Conservation (phyloP, 2,329 filamentous ascomycete species). For the Aspergillus pseudonomiae region DNA sequence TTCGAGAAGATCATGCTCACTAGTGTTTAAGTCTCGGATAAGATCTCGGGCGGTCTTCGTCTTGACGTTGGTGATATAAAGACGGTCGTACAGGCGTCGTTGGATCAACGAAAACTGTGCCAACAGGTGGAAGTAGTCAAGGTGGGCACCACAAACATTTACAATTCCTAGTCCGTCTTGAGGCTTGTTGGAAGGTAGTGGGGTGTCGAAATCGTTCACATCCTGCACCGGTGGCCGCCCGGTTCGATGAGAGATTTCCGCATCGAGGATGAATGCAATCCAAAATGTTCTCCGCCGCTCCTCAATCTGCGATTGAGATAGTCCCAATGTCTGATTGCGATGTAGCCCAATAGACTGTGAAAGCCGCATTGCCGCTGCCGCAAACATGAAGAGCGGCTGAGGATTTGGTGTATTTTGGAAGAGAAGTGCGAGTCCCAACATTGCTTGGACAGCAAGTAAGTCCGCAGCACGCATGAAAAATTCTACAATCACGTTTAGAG, state of each 20-base stretch:
- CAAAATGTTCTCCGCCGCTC: slow-evolving; percentile 23
- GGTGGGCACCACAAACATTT: slow-evolving; percentile 2
- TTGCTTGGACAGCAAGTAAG: slow-evolving; percentile 22
- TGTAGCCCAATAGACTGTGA: slow-evolving; percentile 28
- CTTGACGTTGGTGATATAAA: slow-evolving; percentile 13
- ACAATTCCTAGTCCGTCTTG: slow-evolving; percentile 16
- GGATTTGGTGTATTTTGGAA: slow-evolving; percentile 28
- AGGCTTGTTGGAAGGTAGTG: slow-evolving; percentile 14
- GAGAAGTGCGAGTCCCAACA: slow-evolving; percentile 24
- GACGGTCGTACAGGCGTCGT: slow-evolving; percentile 12
- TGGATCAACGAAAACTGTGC: slow-evolving; percentile 21
- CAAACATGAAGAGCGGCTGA: slow-evolving; percentile 26
- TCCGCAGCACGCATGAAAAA: slow-evolving; percentile 22
- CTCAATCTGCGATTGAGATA: slow-evolving; percentile 18
- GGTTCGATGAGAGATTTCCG: slow-evolving; percentile 24
- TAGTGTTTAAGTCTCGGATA: slow-evolving; percentile 10
- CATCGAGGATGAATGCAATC: slow-evolving; percentile 29
- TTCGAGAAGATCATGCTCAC: slow-evolving; percentile 16
- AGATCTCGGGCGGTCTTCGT: slow-evolving; percentile 5
- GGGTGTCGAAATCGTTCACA: slow-evolving; percentile 20
- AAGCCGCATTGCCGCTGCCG: slow-evolving; percentile 25
- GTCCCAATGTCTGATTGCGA: slow-evolving; percentile 13
- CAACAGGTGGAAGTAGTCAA: slow-evolving; percentile 21
- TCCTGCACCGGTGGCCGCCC: slow-evolving; percentile 25
- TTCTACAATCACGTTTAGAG: slow-evolving; percentile 21